These are phyloP conservation scores for Nematocida parisii DNA, from an alignment of 371 early-diverging fungal species.

Conservation along the genomic window DNA sequence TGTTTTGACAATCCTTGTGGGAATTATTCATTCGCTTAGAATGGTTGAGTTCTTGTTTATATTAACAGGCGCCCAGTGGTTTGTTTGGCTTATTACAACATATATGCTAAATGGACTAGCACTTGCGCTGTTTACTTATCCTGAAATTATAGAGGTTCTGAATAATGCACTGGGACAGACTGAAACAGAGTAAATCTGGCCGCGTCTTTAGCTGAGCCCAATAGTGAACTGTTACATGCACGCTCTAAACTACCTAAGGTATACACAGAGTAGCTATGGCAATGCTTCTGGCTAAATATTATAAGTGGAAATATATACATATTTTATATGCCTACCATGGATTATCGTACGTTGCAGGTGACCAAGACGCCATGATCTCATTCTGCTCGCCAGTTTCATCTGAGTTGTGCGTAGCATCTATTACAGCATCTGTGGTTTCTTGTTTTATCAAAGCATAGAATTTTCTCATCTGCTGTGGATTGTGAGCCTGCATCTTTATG, in stretches of 20 bases:
- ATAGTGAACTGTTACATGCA: too few species aligned
- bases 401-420: neutral
- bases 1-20: slow-evolving; percentile 6
- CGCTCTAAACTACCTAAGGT: too few species aligned
- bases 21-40: neutral
- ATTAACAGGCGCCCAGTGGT: slow-evolving; percentile 12
- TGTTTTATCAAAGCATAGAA: slow-evolving; percentile 13
- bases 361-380: slow-evolving; percentile 31
- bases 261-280: too few species aligned
- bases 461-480: slow-evolving; percentile 27
- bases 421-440: neutral
- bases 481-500: neutral
- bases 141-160: slow-evolving; percentile 12
- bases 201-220: too few species aligned
- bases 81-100: slow-evolving; percentile 30
- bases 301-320: too few species aligned
- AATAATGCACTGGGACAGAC: neutral
- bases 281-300: too few species aligned
- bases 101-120: slow-evolving; percentile 1
- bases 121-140: neutral
- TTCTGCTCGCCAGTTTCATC: neutral
- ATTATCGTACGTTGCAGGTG: slow-evolving; percentile 21
- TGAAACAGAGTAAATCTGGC: neutral
- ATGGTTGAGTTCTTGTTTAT: slow-evolving; percentile 44
- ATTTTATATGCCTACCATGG: slow-evolving; percentile 5